Base-by-base conservation (phyloP, 331 rosid species). In the Malus hybrid region DNA sequence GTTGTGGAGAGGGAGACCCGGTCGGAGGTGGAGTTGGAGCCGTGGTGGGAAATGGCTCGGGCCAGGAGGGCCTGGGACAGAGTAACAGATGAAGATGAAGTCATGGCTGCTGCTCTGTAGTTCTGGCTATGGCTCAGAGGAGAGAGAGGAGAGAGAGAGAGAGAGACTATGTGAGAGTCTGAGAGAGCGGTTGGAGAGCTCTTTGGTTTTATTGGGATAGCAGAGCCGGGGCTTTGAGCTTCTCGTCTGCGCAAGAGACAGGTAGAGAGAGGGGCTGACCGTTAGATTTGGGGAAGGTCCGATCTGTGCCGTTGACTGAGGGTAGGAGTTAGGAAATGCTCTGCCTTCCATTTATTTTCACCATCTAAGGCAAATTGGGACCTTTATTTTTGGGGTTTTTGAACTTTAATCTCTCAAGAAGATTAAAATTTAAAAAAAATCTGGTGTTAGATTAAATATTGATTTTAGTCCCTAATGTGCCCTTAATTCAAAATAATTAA, bases 51-150 rank as follows among this genome's bases (percentile, higher is more conserved):
- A 46, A 83, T 55, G 83, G 91, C 70, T 28, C 86, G 84, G 44
- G 89, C 76, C 20, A 93, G 20, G n/a, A 90, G 79, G 70, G 97
- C 92, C 56, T 86, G 93, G 28, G 99, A 86, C 50, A 94, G 87
- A 27, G 94, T 86, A 6, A 89, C 82, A 22, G 97, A 90, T 11
- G 91, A 71, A 78, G 97, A 74, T 20, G 96, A 85, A 76, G 97
- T 87, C 98, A 93, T 93, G 31, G 14, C 20, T 55, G 14, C 9
- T 12, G 56, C 34, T 32, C 15, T 33, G 74, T 42, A 33, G 52
- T 20, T 24, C 19, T 54, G 44, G 50, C 11, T 71, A 69, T 57
- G 86, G 63, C 78, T 71, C 33, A 81, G 80, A 69, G 69, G 19
- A 79, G 80, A 73, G 69, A 27, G 66, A 74, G 74, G 29, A 61